Percentiles rank a stretch among this genome's conserved stretches.
phyloP scores from a whole-genome alignment of 2,329 filamentous ascomycete genomes.

The Penicillium brevicompactum region DNA sequence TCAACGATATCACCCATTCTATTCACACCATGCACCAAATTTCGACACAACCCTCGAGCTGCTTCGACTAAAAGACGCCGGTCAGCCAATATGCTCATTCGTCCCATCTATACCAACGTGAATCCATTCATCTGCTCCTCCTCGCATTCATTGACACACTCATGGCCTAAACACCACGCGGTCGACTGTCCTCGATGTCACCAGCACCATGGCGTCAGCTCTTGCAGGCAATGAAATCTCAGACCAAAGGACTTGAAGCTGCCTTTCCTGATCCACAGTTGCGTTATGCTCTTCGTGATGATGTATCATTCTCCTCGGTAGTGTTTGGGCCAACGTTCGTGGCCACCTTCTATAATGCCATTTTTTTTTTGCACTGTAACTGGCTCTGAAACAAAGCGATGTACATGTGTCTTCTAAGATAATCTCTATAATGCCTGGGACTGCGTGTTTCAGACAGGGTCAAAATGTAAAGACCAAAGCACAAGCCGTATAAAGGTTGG shows the following conservation, averaged over 20 bases:
- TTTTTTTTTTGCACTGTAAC: no score
- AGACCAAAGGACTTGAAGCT: background rate
- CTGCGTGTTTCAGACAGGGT: no score
- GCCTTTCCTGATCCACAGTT: background rate
- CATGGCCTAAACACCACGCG: slow-evolving; percentile 17
- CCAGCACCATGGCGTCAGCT: slow-evolving; percentile 3
- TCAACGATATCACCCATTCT: background rate
- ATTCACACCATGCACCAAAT: background rate
- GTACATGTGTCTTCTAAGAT: no score
- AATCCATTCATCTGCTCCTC: slow-evolving; percentile 25
- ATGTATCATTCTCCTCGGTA: no score
- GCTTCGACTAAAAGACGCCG: slow-evolving; percentile 5
- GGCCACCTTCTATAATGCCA: no score
- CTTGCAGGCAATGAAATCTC: background rate
- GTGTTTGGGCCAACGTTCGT: no score
- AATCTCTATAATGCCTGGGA: no score
- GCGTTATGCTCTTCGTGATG: no score
- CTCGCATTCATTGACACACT: slow-evolving; percentile 27
- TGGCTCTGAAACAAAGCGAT: no score
- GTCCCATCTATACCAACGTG: slow-evolving; percentile 22
- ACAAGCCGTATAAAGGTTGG: no score
- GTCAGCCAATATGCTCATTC: slow-evolving; percentile 3
- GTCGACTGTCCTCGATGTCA: slow-evolving; percentile 22
- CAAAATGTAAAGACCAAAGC: no score
- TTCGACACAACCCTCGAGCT: slow-evolving; percentile 2